phyloP scores from a whole-genome alignment of 169 alveolate species.

The Plasmodium vivax region DNA sequence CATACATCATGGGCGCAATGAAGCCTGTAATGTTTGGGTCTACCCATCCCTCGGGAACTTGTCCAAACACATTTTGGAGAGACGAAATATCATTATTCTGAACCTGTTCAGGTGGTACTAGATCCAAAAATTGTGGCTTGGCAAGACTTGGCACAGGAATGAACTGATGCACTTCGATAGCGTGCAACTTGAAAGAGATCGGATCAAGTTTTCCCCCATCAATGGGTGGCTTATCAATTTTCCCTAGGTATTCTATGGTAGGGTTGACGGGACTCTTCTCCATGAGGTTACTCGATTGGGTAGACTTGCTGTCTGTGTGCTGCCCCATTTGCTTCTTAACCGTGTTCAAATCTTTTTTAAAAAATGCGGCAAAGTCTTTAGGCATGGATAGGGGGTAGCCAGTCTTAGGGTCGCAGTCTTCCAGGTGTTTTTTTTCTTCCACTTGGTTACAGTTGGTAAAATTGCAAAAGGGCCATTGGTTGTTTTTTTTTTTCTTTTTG shows the following conservation, averaged over 20 bases:
- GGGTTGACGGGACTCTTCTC: conserved; percentile 79
- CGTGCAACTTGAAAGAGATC: conserved; percentile 88
- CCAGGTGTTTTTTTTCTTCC: not conserved
- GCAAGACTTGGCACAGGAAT: conserved; percentile 86
- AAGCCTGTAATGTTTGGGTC: conserved; percentile 90
- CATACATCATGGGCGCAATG: conserved; percentile 90
- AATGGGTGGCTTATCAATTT: conserved; percentile 80
- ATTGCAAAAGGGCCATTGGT: conserved; percentile 80
- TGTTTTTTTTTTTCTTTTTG: conserved; percentile 60
- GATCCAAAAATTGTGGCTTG: conserved; percentile 84
- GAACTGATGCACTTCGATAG: conserved; percentile 90
- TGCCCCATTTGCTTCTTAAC: conserved; percentile 62
- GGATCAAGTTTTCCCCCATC: conserved; percentile 84
- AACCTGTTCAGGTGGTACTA: conserved; percentile 76
- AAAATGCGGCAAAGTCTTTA: conserved; percentile 81
- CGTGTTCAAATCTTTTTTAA: conserved; percentile 74
- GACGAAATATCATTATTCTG: conserved; percentile 77
- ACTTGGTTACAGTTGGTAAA: conserved; percentile 27
- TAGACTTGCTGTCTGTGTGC: conserved; percentile 7
- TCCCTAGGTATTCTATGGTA: conserved; percentile 81
- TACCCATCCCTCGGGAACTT: conserved; percentile 86
- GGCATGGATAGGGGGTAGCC: conserved; percentile 83
- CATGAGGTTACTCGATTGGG: conserved; percentile 37
- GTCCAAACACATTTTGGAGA: conserved; percentile 82
- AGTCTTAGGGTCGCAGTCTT: conserved; percentile 70